phyloP scores from a whole-genome alignment of 2,329 filamentous ascomycete species.

The Diatrype stigma region DNA sequence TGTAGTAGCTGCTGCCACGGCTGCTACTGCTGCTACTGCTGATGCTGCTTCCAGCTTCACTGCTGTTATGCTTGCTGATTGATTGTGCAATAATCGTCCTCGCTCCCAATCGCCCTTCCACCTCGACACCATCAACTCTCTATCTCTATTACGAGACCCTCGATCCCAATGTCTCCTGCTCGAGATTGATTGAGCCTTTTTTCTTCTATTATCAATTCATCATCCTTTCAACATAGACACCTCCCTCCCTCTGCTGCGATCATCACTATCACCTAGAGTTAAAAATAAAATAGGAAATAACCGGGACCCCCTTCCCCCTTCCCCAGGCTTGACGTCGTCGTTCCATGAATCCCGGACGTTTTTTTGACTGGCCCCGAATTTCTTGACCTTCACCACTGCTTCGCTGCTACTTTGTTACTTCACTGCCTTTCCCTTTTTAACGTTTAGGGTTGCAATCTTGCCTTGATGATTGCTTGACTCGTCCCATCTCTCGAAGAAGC shows the following conservation, averaged over 20 bases:
- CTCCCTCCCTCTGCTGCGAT: neutral
- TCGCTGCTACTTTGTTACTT: slow-evolving; percentile 8
- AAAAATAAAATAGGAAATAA: neutral
- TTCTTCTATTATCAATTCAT: neutral
- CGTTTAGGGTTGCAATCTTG: neutral
- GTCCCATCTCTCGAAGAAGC: neutral
- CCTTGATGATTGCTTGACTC: neutral
- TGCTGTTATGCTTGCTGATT: neutral
- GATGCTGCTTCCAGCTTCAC: too few species aligned
- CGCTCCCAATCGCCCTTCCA: neutral
- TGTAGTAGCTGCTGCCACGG: too few species aligned
- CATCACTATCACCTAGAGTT: neutral
- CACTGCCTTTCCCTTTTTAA: slow-evolving; percentile 9
- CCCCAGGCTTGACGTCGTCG: neutral
- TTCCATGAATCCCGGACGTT: slow-evolving; percentile 9
- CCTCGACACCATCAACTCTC: neutral
- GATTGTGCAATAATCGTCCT: neutral
- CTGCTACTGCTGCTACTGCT: too few species aligned
- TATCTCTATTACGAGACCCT: neutral
- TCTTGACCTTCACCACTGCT: slow-evolving; percentile 4
- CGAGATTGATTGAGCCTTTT: neutral
- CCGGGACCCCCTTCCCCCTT: neutral
- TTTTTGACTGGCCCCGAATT: slow-evolving; percentile 11
- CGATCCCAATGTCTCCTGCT: neutral
- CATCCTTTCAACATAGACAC: neutral